Conservation (phyloP, 2,329 filamentous ascomycete species). For the Fusarium sp. region DNA sequence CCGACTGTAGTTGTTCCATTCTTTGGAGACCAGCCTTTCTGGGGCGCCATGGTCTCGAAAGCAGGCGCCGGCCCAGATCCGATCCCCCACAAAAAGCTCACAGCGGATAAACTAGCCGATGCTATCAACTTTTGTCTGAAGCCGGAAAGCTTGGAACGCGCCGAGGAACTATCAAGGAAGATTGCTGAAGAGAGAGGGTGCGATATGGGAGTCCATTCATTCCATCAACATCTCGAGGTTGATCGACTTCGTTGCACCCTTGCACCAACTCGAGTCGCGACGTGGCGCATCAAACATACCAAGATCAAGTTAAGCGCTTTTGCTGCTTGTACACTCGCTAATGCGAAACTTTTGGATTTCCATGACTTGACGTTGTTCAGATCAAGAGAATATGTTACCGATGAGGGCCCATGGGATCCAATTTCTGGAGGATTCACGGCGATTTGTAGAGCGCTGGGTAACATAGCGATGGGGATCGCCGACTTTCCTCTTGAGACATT, state of each 20-base stretch:
- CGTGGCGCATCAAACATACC: constrained; percentile 1
- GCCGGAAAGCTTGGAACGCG: constrained; percentile 69
- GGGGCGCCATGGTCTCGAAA: constrained; percentile 80
- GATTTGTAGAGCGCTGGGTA: constrained; percentile 1
- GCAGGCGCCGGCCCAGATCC: constrained; percentile 80
- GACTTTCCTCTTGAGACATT: constrained; percentile 24
- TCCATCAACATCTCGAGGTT: constrained; percentile 76
- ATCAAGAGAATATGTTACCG: not conserved
- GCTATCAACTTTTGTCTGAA: constrained; percentile 73
- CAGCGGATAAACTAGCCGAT: constrained; percentile 73
- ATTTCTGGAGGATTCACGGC: constrained; percentile 7
- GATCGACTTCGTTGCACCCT: not conserved
- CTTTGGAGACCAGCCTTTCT: constrained; percentile 87
- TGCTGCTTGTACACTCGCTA: not conserved
- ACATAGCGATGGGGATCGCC: constrained; percentile 19
- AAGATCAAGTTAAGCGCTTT: not conserved
- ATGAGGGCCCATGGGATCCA: constrained; percentile 7
- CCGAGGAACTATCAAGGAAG: constrained; percentile 69
- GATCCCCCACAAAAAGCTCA: constrained; percentile 77
- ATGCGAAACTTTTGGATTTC: not conserved
- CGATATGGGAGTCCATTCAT: constrained; percentile 73
- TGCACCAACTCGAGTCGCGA: not conserved
- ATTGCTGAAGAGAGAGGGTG: constrained; percentile 76
- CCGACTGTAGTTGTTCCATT: constrained; percentile 88
- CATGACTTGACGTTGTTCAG: not conserved